A percentile compares a stretch with the other conserved stretches of the same genome.
Evolutionary conservation across 2,329 filamentous ascomycete genomes (phyloP).

Genomic region (Fusarium chlamydosporum): DNA sequence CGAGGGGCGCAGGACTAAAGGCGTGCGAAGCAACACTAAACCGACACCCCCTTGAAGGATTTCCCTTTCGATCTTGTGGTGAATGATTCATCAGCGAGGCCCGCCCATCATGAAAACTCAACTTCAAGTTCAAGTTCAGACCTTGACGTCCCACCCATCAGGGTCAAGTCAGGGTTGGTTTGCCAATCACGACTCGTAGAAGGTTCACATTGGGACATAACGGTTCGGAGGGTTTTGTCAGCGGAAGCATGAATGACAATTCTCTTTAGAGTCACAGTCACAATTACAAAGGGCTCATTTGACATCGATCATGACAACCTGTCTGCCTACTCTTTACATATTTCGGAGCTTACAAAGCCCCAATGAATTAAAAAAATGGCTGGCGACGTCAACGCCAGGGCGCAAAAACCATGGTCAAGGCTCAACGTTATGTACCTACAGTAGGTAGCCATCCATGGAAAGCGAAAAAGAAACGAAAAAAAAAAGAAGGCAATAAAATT

Average conservation of each 20-base stretch:
- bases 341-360: constrained; percentile 30
- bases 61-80: constrained; percentile 27
- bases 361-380: constrained; percentile 12
- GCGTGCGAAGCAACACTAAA: constrained; percentile 4
- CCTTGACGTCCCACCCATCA: constrained; percentile 39
- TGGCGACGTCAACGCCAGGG: constrained; percentile 36
- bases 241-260: constrained; percentile 24
- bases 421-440: background rate
- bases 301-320: constrained; percentile 24
- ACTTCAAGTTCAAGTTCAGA: constrained; percentile 4
- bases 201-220: constrained; percentile 32
- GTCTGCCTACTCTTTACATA: background rate
- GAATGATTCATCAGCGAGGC: constrained; percentile 46
- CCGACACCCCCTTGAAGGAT: constrained; percentile 6
- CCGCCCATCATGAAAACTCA: constrained; percentile 30
- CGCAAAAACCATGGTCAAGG: constrained; percentile 28
- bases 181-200: constrained; percentile 29
- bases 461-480: constrained; percentile 13
- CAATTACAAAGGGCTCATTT: constrained; percentile 11
- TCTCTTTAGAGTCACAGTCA: background rate
- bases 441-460: background rate
- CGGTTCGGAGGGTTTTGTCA: constrained; percentile 35
- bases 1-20: constrained; percentile 13
- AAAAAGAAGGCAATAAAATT: constrained; percentile 34
- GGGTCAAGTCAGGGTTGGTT: background rate